A percentile compares a stretch with the other conserved stretches of the same genome.
Evolutionary conservation across 2,329 filamentous ascomycete species (phyloP).

Genomic region (Claviceps quebecensis): DNA sequence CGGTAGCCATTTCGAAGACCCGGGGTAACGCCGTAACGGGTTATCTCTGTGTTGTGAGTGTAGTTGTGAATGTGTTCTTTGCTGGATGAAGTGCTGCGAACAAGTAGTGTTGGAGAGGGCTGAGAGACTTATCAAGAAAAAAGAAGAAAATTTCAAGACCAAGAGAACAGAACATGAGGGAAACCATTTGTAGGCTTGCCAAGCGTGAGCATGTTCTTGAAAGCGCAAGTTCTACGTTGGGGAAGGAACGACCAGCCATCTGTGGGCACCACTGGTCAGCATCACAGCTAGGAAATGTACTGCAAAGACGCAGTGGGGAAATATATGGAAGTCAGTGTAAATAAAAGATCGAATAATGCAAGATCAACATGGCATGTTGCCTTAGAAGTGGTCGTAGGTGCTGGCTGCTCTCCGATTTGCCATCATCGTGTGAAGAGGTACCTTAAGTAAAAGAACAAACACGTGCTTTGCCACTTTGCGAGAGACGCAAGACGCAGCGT

Average conservation of each 20-base stretch:
- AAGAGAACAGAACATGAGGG: not conserved
- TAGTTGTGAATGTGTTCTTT: not conserved
- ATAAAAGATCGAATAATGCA: no score
- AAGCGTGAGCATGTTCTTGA: not conserved
- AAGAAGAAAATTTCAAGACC: not conserved
- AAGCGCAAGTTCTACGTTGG: not conserved
- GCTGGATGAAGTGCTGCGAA: not conserved
- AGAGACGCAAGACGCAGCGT: no score
- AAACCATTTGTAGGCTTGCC: not conserved
- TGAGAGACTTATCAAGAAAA: not conserved
- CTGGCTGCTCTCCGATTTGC: no score
- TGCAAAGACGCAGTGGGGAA: not conserved
- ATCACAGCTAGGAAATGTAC: not conserved
- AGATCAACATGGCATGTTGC: no score
- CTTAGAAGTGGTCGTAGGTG: no score
- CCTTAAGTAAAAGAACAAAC: no score
- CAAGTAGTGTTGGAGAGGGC: not conserved
- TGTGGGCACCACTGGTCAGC: not conserved
- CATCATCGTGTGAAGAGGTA: no score
- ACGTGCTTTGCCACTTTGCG: no score
- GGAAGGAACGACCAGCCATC: not conserved
- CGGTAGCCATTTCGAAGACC: constrained; percentile 10
- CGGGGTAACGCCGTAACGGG: no score
- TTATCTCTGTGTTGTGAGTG: not conserved
- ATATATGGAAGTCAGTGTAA: not conserved